Evolutionary conservation across 345 rosid species (phyloP).

Genomic region (Syzygium aromaticum): DNA sequence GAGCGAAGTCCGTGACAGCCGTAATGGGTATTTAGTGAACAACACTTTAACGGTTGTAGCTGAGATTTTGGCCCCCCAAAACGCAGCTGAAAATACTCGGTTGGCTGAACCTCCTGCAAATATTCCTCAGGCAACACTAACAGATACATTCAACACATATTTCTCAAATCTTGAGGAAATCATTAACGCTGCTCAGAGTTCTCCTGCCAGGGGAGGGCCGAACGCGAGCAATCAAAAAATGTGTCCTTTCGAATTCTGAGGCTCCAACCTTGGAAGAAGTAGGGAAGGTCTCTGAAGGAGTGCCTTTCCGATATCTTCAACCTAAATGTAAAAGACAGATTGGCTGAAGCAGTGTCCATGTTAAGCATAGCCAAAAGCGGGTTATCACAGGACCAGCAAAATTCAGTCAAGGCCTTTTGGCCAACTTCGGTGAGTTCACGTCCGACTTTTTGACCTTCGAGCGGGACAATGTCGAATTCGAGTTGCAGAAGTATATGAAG

Average conservation of each 20-base stretch:
- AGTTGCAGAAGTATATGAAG: not conserved
- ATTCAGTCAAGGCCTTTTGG: not conserved
- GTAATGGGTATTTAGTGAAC: not conserved
- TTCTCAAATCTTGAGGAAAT: not conserved
- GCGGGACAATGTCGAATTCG: not conserved
- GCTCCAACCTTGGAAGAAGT: conserved; percentile 6
- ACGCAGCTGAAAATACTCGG: not conserved
- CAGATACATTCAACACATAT: not conserved
- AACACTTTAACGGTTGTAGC: not conserved
- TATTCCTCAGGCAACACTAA: not conserved
- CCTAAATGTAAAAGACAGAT: conserved; percentile 8
- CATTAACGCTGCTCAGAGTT: not conserved
- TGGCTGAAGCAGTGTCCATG: not conserved
- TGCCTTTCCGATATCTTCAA: conserved; percentile 8
- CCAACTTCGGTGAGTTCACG: not conserved
- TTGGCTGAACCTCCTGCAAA: not conserved
- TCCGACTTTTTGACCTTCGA: conserved; percentile 6
- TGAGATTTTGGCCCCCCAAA: not conserved
- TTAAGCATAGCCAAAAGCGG: conserved; percentile 1
- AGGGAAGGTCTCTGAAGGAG: conserved; percentile 3
- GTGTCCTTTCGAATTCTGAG: not conserved
- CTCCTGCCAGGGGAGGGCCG: not conserved
- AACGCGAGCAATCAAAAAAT: not conserved
- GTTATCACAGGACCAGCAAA: not conserved
- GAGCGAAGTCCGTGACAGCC: not conserved